Conservation (phyloP, 768 basidiomycete species). For the Tremella yokohamensis region DNA sequence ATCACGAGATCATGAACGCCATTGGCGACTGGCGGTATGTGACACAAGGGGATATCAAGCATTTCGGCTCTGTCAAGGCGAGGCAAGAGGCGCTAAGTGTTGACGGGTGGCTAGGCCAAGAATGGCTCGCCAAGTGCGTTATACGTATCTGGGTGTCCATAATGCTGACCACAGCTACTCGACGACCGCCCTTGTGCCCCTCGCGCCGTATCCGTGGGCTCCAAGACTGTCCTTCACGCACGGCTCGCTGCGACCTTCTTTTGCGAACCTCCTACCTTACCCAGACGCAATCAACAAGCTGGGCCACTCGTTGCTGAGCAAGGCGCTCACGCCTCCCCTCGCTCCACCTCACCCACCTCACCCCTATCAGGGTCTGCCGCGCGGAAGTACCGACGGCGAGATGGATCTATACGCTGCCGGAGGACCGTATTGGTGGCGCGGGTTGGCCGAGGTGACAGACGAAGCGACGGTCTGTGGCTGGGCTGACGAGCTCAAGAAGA, state of each 20-base stretch:
- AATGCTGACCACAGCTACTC: slow-evolving; percentile 34
- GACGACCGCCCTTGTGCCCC: slow-evolving; percentile 53
- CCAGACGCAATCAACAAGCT: slow-evolving; percentile 77
- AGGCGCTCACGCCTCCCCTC: slow-evolving; percentile 67
- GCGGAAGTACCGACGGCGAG: slow-evolving; percentile 65
- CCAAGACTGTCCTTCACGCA: slow-evolving; percentile 78
- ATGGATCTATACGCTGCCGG: slow-evolving; percentile 66
- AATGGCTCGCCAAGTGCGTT: slow-evolving; percentile 70
- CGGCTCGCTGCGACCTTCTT: slow-evolving; percentile 78
- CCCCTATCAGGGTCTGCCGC: slow-evolving; percentile 62
- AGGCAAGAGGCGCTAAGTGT: slow-evolving; percentile 71
- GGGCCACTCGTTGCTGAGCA: slow-evolving; percentile 64
- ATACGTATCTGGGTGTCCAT: neutral
- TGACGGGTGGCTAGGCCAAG: slow-evolving; percentile 67
- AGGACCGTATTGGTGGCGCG: slow-evolving; percentile 92
- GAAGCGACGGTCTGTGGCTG: slow-evolving; percentile 63
- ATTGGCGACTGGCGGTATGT: slow-evolving; percentile 91
- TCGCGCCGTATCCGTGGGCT: slow-evolving; percentile 52
- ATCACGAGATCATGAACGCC: slow-evolving; percentile 95
- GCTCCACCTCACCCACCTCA: slow-evolving; percentile 75
- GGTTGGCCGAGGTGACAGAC: slow-evolving; percentile 77
- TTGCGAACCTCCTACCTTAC: slow-evolving; percentile 67
- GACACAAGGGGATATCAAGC: slow-evolving; percentile 71
- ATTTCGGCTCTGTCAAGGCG: slow-evolving; percentile 67
- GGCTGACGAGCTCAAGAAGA: slow-evolving; percentile 67